These are phyloP conservation scores for Boletus reticuloceps DNA, from an alignment of 768 basidiomycete genomes.

Conservation along the genomic window DNA sequence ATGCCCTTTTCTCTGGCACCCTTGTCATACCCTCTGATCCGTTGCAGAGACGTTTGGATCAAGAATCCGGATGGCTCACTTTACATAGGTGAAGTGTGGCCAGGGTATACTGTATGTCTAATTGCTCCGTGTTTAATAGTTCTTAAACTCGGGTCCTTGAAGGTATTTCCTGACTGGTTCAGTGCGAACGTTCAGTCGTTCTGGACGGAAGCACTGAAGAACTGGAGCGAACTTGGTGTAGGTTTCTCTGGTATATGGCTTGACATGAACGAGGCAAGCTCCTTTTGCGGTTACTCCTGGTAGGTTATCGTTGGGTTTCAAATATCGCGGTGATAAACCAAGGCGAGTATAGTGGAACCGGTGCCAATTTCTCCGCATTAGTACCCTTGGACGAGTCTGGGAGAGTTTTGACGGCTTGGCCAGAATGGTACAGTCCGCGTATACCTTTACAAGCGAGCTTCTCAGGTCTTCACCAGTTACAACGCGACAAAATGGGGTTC, in stretches of 20 bases:
- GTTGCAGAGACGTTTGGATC: constrained; percentile 59
- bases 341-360: constrained; percentile 38
- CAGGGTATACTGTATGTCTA: constrained; percentile 62
- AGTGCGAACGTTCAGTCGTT: constrained; percentile 45
- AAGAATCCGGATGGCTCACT: constrained; percentile 70
- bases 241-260: constrained; percentile 64
- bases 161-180: constrained; percentile 65
- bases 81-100: constrained; percentile 76
- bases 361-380: constrained; percentile 52
- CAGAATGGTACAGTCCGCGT: constrained; percentile 52
- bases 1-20: constrained; percentile 8
- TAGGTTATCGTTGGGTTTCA: constrained; percentile 9
- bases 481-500: constrained; percentile 57
- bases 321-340: background rate
- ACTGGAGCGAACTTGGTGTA: constrained; percentile 50
- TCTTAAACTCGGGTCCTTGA: background rate
- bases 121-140: background rate
- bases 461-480: constrained; percentile 48
- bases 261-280: constrained; percentile 64
- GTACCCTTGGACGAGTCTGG: background rate
- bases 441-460: background rate
- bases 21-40: background rate
- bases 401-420: constrained; percentile 30
- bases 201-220: constrained; percentile 58
- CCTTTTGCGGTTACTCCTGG: constrained; percentile 63